These are phyloP conservation scores for Iris macrosiphon DNA, from an alignment of 106 monocot species.

Conservation along the genomic window DNA sequence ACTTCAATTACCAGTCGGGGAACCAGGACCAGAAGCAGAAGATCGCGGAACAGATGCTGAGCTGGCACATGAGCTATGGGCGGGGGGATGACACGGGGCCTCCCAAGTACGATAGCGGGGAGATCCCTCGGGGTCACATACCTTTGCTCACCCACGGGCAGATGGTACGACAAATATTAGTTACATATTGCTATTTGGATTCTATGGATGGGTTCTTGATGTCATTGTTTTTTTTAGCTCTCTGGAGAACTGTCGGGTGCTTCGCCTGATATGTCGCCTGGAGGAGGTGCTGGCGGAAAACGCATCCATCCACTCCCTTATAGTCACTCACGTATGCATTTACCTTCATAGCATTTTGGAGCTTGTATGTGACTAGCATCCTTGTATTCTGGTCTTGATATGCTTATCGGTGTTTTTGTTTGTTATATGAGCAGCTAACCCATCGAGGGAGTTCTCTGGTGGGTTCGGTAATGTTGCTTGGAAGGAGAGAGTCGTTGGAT, in stretches of 20 bases:
- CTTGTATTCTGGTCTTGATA: neutral
- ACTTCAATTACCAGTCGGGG: constrained; percentile 45
- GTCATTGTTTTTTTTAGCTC: constrained; percentile 21
- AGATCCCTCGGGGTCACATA: constrained; percentile 48
- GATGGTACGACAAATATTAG: constrained; percentile 7
- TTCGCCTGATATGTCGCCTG: constrained; percentile 73
- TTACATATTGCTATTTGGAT: no score
- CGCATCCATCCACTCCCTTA: constrained; percentile 55
- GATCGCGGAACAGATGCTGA: constrained; percentile 51
- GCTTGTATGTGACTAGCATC: neutral
- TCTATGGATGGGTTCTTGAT: neutral
- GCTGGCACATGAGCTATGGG: constrained; percentile 53
- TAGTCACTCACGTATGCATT: constrained; percentile 36
- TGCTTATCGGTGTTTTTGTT: neutral
- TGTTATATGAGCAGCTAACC: constrained; percentile 28
- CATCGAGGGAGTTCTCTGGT: constrained; percentile 58
- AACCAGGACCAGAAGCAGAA: constrained; percentile 59
- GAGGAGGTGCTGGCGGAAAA: constrained; percentile 48
- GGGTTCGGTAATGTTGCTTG: constrained; percentile 88
- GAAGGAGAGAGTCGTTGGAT: constrained; percentile 94
- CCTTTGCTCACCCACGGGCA: constrained; percentile 42
- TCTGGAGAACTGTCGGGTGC: constrained; percentile 65
- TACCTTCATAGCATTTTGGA: neutral
- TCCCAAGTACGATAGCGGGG: constrained; percentile 72
- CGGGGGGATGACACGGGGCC: constrained; percentile 33